A percentile compares a stretch with the other conserved stretches of the same genome.
These are phyloP conservation scores for Bipolaris zeicola DNA, from an alignment of 2,329 filamentous ascomycete genomes.

Conservation along the genomic window DNA sequence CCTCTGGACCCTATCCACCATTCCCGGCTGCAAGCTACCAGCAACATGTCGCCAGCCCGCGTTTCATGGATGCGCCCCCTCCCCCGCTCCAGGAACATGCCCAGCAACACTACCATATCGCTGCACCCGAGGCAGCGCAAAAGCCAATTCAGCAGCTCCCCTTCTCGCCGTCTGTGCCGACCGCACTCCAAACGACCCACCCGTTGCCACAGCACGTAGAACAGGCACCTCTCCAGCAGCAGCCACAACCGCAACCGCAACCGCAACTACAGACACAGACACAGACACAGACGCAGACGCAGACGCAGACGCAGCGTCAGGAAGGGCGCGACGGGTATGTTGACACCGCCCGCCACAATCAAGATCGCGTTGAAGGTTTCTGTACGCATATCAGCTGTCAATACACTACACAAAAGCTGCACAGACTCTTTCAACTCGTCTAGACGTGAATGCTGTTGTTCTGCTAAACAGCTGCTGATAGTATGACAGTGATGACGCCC, in stretches of 20 bases:
- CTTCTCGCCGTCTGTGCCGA: constrained; percentile 16
- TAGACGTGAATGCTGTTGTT: neutral
- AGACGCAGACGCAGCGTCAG: constrained; percentile 5
- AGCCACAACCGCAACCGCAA: constrained; percentile 4
- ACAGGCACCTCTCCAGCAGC: constrained; percentile 9
- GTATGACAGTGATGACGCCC: constrained; percentile 32
- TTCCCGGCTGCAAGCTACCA: constrained; percentile 30
- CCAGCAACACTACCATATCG: constrained; percentile 25
- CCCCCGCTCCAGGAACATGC: constrained; percentile 22
- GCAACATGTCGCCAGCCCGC: constrained; percentile 33
- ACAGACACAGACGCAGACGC: constrained; percentile 4
- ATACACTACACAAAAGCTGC: neutral
- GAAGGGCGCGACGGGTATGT: constrained; percentile 12
- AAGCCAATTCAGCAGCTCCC: constrained; percentile 20
- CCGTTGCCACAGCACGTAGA: constrained; percentile 18
- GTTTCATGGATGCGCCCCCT: constrained; percentile 29
- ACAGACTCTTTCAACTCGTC: neutral
- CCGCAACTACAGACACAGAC: constrained; percentile 2
- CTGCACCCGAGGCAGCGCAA: constrained; percentile 20
- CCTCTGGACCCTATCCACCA: constrained; percentile 29
- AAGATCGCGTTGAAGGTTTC: neutral
- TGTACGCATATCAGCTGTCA: neutral
- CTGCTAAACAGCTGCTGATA: neutral
- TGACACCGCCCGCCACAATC: neutral
- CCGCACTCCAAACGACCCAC: constrained; percentile 16